These are phyloP conservation scores for Stylonectria norvegica DNA, from an alignment of 2,329 filamentous ascomycete genomes.

Conservation along the genomic window DNA sequence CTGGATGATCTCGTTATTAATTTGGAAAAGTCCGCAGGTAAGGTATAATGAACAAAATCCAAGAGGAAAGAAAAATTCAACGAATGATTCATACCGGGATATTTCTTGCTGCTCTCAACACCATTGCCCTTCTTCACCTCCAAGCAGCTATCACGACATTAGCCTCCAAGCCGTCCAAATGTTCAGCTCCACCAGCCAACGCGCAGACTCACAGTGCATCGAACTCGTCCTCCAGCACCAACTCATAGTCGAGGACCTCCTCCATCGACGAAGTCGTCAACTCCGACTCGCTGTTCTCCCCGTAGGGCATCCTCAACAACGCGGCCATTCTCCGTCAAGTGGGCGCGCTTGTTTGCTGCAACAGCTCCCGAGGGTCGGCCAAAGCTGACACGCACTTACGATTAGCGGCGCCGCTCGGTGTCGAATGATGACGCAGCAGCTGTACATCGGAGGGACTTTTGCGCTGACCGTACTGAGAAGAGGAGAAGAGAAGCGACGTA, in stretches of 20 bases:
- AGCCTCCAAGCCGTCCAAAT: neutral
- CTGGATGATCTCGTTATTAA: constrained; percentile 38
- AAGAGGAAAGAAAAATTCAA: neutral
- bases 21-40: neutral
- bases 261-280: neutral
- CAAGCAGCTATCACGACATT: constrained; percentile 29
- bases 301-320: neutral
- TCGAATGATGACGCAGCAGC: neutral
- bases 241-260: constrained; percentile 25
- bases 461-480: neutral
- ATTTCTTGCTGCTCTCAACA: constrained; percentile 27
- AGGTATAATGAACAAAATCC: neutral
- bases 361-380: neutral
- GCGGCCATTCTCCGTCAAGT: neutral
- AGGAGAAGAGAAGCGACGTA: no score
- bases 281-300: neutral
- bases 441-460: neutral
- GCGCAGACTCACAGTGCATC: constrained; percentile 48
- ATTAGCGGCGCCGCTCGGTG: neutral
- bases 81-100: constrained; percentile 33
- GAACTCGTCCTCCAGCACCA: constrained; percentile 51
- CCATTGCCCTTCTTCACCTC: constrained; percentile 34
- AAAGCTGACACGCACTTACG: neutral
- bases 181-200: neutral
- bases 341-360: neutral